These are phyloP conservation scores for Triticum urartu DNA, from an alignment of 176 grass and related monocot species.

Conservation along the genomic window DNA sequence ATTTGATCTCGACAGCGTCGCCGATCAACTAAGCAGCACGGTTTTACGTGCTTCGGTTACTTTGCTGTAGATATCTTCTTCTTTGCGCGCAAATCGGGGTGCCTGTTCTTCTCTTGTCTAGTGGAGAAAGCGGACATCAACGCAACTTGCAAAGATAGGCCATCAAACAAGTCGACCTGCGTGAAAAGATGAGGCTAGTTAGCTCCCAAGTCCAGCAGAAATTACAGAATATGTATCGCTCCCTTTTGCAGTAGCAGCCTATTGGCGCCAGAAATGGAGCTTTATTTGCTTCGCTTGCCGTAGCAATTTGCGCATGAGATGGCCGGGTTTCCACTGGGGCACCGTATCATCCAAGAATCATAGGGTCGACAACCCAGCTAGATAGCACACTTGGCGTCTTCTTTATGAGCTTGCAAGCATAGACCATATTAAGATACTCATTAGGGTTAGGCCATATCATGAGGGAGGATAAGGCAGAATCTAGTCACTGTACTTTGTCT, in stretches of 20 bases:
- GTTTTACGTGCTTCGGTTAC: background rate
- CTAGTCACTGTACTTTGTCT: background rate
- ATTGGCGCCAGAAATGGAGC: background rate
- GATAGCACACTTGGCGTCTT: background rate
- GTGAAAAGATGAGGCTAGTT: background rate
- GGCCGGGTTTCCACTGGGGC: too few species aligned
- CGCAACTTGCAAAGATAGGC: background rate
- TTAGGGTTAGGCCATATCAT: background rate
- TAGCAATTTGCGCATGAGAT: background rate
- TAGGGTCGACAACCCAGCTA: background rate
- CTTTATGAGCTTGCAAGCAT: background rate
- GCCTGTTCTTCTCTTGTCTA: background rate
- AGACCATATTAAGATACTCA: background rate
- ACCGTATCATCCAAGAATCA: background rate
- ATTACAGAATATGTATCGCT: background rate
- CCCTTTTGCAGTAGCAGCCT: background rate
- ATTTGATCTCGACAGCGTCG: background rate
- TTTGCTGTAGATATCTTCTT: background rate
- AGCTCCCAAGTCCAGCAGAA: background rate
- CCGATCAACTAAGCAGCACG: background rate
- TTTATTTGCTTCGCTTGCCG: background rate
- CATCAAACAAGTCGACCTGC: background rate
- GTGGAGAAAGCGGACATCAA: background rate
- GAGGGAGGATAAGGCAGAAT: constrained; percentile 39
- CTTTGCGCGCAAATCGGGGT: background rate